A percentile compares a stretch with the other conserved stretches of the same genome.
These are phyloP conservation scores for Parathielavia hyrcaniae DNA, from an alignment of 495 filamentous ascomycete species.

Conservation along the genomic window DNA sequence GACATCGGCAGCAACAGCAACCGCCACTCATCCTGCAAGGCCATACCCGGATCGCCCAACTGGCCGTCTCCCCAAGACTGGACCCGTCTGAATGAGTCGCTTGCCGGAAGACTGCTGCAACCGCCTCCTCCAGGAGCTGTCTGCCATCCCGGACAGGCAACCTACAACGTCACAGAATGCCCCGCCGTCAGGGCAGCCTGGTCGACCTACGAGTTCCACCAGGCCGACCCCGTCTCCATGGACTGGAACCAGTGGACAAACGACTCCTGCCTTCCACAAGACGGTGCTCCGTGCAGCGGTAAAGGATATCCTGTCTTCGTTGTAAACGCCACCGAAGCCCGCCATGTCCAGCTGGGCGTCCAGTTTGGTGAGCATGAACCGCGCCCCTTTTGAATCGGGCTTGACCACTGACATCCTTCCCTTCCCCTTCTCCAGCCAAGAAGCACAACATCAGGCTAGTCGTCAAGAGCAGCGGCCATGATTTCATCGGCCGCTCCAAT, in stretches of 20 bases:
- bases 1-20: too few relatives aligned
- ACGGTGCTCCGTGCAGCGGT: slow-evolving; percentile 33
- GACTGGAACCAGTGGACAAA: slow-evolving; percentile 42
- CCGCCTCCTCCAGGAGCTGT: slow-evolving; percentile 49
- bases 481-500: slow-evolving; percentile 50
- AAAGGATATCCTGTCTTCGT: slow-evolving; percentile 46
- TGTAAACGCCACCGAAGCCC: slow-evolving; percentile 40
- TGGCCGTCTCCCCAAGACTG: slow-evolving; percentile 34
- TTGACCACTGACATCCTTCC: not conserved
- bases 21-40: slow-evolving; percentile 29
- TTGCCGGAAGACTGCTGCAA: slow-evolving; percentile 46
- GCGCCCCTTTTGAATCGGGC: not conserved
- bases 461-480: slow-evolving; percentile 60
- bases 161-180: slow-evolving; percentile 35
- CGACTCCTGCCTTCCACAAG: slow-evolving; percentile 41
- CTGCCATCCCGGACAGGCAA: slow-evolving; percentile 45
- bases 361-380: slow-evolving; percentile 33
- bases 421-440: slow-evolving; percentile 29
- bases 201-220: slow-evolving; percentile 35
- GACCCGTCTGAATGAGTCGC: slow-evolving; percentile 33
- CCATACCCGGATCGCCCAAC: slow-evolving; percentile 28
- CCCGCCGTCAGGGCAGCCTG: slow-evolving; percentile 29
- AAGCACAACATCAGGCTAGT: slow-evolving; percentile 54
- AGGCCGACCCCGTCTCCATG: slow-evolving; percentile 34
- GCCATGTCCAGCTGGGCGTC: slow-evolving; percentile 39